These are phyloP conservation scores for Closterium sp. DNA, from an alignment of 139 green algal species.

Conservation along the genomic window DNA sequence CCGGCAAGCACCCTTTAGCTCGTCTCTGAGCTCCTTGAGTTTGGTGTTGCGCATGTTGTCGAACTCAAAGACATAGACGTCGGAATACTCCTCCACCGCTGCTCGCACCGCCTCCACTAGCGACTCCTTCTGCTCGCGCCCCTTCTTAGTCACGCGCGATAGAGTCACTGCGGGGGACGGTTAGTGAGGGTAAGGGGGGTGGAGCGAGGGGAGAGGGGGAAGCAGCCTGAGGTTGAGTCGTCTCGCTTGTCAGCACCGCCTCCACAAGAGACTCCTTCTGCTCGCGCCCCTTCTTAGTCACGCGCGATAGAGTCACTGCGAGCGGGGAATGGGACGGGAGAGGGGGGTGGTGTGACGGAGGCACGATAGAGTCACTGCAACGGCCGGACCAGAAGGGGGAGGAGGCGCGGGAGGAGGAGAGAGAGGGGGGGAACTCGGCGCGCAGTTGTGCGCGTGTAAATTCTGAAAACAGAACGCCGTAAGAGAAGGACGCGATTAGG, in stretches of 20 bases:
- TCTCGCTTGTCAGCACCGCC: background rate
- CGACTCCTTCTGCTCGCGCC: constrained; percentile 83
- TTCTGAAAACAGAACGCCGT: background rate
- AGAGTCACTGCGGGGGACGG: constrained; percentile 64
- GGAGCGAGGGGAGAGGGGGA: too few species aligned
- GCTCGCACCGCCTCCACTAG: constrained; percentile 74
- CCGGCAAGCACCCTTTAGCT: constrained; percentile 71
- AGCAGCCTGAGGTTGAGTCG: background rate
- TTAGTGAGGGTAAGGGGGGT: too few species aligned
- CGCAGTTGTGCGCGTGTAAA: background rate
- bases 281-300: too few species aligned
- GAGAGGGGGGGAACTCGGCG: background rate
- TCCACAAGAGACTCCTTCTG: background rate
- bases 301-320: background rate
- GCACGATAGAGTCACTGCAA: background rate
- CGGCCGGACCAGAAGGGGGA: background rate
- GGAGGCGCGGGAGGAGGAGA: background rate
- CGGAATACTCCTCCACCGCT: constrained; percentile 69
- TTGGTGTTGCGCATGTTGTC: constrained; percentile 91
- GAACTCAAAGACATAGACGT: constrained; percentile 82
- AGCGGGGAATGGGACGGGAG: too few species aligned
- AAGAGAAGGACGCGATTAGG: too few species aligned
- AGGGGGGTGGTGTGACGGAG: too few species aligned
- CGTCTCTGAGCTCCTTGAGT: constrained; percentile 88
- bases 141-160: constrained; percentile 94